phyloP scores from a whole-genome alignment of 352 stramenopile species.

The Peronospora farinosa region DNA sequence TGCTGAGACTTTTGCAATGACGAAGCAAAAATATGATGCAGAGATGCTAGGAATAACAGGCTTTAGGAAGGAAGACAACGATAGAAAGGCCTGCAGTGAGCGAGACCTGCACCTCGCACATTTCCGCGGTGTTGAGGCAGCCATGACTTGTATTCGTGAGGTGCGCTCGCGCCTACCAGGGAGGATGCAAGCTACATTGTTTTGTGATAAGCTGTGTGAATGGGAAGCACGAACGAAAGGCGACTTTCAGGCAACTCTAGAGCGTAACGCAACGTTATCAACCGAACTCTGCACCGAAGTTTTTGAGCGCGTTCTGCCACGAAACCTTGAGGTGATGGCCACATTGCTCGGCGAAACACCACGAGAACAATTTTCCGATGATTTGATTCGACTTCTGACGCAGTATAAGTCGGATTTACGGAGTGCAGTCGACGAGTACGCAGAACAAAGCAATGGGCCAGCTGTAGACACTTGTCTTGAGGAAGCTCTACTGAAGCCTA shows the following conservation, averaged over 20 bases:
- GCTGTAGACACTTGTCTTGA: conserved; percentile 27
- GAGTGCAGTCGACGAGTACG: conserved; percentile 38
- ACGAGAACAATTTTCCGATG: conserved; percentile 48
- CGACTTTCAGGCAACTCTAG: conserved; percentile 13
- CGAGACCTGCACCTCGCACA: conserved; percentile 28
- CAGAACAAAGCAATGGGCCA: conserved; percentile 22
- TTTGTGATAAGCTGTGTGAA: conserved; percentile 21
- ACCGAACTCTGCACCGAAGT: conserved; percentile 15
- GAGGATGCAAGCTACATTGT: conserved; percentile 27
- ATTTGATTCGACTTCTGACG: conserved; percentile 38
- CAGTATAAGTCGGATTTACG: conserved; percentile 57
- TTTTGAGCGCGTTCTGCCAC: conserved; percentile 29
- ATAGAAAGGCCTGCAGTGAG: conserved; percentile 2
- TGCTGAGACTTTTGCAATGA: conserved; percentile 25
- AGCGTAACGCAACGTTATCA: conserved; percentile 15
- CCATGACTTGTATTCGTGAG: conserved; percentile 23
- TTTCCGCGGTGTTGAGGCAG: conserved; percentile 24
- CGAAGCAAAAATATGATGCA: conserved; percentile 23
- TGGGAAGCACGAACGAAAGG: conserved; percentile 24
- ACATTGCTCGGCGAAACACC: conserved; percentile 29
- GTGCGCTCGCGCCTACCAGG: conserved; percentile 22
- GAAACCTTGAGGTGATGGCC: conserved; percentile 35
- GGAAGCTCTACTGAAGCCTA: conserved; percentile 28
- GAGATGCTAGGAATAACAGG: conserved; percentile 6
- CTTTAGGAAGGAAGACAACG: background rate